phyloP scores from a whole-genome alignment of 2,329 filamentous ascomycete genomes.

The Microdochium trichocladiopsis region DNA sequence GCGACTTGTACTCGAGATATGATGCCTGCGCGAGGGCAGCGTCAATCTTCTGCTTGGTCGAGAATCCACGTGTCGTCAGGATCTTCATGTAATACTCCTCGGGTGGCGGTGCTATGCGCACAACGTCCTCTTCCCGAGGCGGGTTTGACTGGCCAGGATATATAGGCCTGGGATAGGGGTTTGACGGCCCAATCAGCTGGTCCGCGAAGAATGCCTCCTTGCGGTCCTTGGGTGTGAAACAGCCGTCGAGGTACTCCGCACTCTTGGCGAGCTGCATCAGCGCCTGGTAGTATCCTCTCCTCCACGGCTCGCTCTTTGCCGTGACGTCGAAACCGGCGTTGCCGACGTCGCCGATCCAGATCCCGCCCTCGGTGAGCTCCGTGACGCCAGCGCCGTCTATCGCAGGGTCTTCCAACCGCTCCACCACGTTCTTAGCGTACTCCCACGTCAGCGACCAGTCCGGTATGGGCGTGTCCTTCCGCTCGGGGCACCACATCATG shows the following conservation, averaged over 20 bases:
- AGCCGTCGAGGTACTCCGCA: slow-evolving; percentile 76
- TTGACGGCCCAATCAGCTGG: slow-evolving; percentile 74
- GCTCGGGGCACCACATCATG: slow-evolving; percentile 52
- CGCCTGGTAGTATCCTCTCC: slow-evolving; percentile 76
- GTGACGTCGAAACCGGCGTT: slow-evolving; percentile 58
- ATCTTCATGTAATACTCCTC: slow-evolving; percentile 78
- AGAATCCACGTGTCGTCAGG: slow-evolving; percentile 73
- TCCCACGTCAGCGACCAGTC: slow-evolving; percentile 65
- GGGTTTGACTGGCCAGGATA: slow-evolving; percentile 55
- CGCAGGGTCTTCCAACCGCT: slow-evolving; percentile 60
- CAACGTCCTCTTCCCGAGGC: slow-evolving; percentile 70
- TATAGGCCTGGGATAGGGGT: slow-evolving; percentile 70
- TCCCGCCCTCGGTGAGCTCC: slow-evolving; percentile 47
- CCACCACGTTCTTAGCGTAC: slow-evolving; percentile 51
- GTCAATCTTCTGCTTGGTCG: slow-evolving; percentile 69
- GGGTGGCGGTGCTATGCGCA: slow-evolving; percentile 59
- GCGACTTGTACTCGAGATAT: slow-evolving; percentile 73
- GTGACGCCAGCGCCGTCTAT: slow-evolving; percentile 61
- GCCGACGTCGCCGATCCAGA: slow-evolving; percentile 46
- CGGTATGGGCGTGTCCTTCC: slow-evolving; percentile 42
- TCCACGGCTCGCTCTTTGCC: slow-evolving; percentile 75
- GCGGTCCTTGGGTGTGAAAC: slow-evolving; percentile 62
- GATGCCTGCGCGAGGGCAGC: slow-evolving; percentile 78
- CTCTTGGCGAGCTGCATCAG: slow-evolving; percentile 71
- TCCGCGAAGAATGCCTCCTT: slow-evolving; percentile 63